Evolutionary conservation across 208 protist species (phyloP), one percentile per base, ranked within the genome.

Genomic region (Trypanosoma brucei): DNA sequence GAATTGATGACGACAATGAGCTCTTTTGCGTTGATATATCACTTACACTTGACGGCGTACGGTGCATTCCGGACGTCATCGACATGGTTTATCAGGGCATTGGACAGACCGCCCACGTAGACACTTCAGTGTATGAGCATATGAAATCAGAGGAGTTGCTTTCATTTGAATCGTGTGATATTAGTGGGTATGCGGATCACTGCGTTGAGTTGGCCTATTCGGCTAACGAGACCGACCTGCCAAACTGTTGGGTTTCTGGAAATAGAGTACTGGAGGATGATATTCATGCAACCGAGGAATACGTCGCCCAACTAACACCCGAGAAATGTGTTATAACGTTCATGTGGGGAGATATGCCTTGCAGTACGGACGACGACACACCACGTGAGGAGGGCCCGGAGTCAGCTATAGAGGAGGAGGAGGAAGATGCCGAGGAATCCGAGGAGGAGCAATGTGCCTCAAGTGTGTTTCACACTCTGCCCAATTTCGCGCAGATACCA

Each of bases 11-110:
- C 55, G 84, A 91, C 76, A 76, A 78, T 45, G 58, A 80, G 31
- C 3, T 84, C 3, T 61, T 92, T 13, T 61, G 14, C n/a, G 75
- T 83, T 6, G 61, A 68, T 33, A 75, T 91, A 6, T 38, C 61
- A 1, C 74, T 96, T 11, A 92, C 90, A 13, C 11, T 73, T 30
- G 53, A 75, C 34, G 90, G 90, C 4, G 67, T 94, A 14, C 31
- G 53, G 30, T 46, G 80, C 59, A 50, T 81, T 2, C 33, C 79
- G 40, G 72, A 93, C 53, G 76, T 93, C 37, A 68, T 92, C 48
- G 64, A 59, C 30, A 55, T 82, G 1, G 38, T 91, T 2, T 96
- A 89, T 68, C 61, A 86, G 11, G 77, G 69, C 34, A 83, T 96
- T 70, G 78, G 79, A 6, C 70, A 76, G 44, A 62, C 72, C 42